Evolutionary conservation across 2,329 filamentous ascomycete species (phyloP), one percentile per base, ranked within the genome.

Genomic region (Hymenoscyphus infarciens): DNA sequence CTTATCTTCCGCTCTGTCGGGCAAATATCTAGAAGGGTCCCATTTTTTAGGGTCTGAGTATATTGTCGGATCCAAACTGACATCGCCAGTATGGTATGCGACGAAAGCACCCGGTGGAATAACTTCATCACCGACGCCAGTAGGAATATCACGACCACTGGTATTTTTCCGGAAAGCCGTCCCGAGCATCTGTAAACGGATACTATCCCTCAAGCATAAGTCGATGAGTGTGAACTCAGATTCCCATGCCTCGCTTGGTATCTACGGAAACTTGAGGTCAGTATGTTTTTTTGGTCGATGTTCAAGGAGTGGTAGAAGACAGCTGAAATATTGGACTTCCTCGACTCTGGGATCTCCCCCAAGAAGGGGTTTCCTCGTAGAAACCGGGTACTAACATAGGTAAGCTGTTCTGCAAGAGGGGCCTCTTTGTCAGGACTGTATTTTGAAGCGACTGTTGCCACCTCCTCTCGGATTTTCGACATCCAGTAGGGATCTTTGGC

Each of bases 221-320:
- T 84, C 80, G 35, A 85, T 74, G 5, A 78, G 63, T 0, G 82
- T 81, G 63, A 87, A 85, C 19, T 82, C 80, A 13, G 71, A 59
- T 69, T 86, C 83, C 83, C 83, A 87, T 0, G 78, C 80, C 15
- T 83, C 80, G 31, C 84, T 70, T 0, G 77, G 76, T 0, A 35
- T 35, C 33, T 35, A 15, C 13, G 33, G 10, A 35, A 35, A 13
- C 33, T 35, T 11, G 8, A 11, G 3, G 33, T 35, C 10, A 35
- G 33, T 35, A 13, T 15, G 10, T 2, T 11, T 31, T 31, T 31
- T 31, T 31, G 5, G 5, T 31, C 5, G 29, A 31, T 31, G 5
- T 31, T 5, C 7, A 31, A 31, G 3, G 29, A 31, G 29, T 31
- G 1, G 29, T 3, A 31, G 29, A 1, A 31, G 7, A 5, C 7